Base-by-base conservation (phyloP, 805 yeast genomes). In the Priceomyces medius region DNA sequence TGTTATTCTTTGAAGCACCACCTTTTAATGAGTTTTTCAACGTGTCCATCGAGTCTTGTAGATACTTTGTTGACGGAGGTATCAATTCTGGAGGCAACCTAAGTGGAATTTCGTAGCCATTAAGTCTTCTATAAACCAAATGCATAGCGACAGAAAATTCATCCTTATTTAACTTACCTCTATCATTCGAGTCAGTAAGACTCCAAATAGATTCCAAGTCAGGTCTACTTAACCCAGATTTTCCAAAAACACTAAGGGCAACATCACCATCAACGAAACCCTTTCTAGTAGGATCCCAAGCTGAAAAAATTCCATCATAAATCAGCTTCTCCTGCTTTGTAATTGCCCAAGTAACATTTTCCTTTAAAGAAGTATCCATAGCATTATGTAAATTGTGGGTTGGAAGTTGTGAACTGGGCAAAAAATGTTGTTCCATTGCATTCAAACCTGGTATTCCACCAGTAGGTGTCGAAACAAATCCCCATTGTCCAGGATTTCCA, bases 91-190 rank as follows among this genome's bases (percentile, higher is more conserved):
- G 88, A 2, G 98, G 98, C 40, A 91, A 74, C 41, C 81, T 71
- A 36, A 73, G 58, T 18, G 99, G 99, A 38, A 93, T 66, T n/a
- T 85, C 88, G 48, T 79, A 80, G 2, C 97, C 97, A 56, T 89
- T 90, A 58, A 91, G 69, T 47, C 91, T 78, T 61, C 97, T 79
- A 66, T 93, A 91, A 33, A 91, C 91, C 44, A 91, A 73, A 72
- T 95, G 97, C 98, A 91, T 93, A 23, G 98, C 97, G 26, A 93
- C 89, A 0, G 96, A 85, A 68, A 91, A 93, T 61, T 88, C 96
- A 59, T 91, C 97, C 54, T 80, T 81, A 59, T 87, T 86, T 50
- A 91, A 78, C 57, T 79, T 81, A 3, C 97, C 97, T 41, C 84
- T 76, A 60, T 89, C 85, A 41, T 83, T 81, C 12, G 83, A 77